These are phyloP conservation scores for Penicillium concentricum DNA, from an alignment of 2,329 filamentous ascomycete genomes.

Conservation along the genomic window DNA sequence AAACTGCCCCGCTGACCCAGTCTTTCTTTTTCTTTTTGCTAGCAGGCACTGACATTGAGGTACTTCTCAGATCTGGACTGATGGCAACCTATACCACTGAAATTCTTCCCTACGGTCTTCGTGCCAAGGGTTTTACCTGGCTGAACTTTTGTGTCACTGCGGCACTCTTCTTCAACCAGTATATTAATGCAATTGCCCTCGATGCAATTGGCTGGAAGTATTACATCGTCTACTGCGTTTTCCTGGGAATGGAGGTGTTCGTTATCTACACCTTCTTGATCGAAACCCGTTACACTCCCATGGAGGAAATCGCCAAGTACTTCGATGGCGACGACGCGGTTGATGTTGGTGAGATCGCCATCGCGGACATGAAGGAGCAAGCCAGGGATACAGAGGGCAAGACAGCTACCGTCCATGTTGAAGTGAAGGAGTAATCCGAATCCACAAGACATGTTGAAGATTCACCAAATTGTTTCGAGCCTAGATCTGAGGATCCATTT, in stretches of 20 bases:
- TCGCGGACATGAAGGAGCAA: background rate
- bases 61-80: constrained; percentile 27
- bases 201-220: constrained; percentile 32
- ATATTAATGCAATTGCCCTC: constrained; percentile 27
- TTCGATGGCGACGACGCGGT: constrained; percentile 24
- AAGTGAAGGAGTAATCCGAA: background rate
- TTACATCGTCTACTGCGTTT: constrained; percentile 36
- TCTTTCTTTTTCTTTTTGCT: background rate
- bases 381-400: background rate
- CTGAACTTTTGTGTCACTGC: constrained; percentile 26
- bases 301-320: constrained; percentile 38
- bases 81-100: constrained; percentile 42
- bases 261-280: constrained; percentile 37
- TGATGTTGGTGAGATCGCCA: background rate
- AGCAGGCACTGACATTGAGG: background rate
- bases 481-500: too few species aligned
- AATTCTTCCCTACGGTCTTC: constrained; percentile 47
- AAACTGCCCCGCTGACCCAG: background rate
- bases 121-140: constrained; percentile 45
- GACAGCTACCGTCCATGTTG: background rate
- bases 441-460: too few species aligned
- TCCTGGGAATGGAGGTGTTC: constrained; percentile 26
- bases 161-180: constrained; percentile 30
- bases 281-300: constrained; percentile 29
- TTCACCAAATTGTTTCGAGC: too few species aligned